These are phyloP conservation scores for Phaeotremella skinneri DNA, from an alignment of 768 basidiomycete genomes.

Conservation along the genomic window DNA sequence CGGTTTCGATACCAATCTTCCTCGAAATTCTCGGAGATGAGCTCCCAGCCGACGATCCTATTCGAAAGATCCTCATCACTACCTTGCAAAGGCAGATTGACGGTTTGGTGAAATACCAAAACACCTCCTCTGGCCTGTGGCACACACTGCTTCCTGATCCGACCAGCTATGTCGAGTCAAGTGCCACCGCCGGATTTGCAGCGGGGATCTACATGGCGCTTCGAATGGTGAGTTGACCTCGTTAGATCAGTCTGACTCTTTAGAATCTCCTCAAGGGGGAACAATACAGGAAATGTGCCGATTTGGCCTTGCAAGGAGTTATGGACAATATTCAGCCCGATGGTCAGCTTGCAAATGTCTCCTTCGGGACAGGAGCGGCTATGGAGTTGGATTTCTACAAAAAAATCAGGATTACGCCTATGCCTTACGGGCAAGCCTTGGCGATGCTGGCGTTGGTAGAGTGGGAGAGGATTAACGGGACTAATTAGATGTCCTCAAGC, in stretches of 20 bases:
- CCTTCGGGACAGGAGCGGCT: conserved; percentile 61
- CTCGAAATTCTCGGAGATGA: conserved; percentile 54
- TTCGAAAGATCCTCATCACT: conserved; percentile 54
- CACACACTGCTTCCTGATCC: conserved; percentile 59
- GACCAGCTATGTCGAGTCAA: conserved; percentile 56
- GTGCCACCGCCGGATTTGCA: conserved; percentile 27
- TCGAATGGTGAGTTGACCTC: background rate
- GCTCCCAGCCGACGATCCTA: conserved; percentile 53
- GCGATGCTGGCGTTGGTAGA: conserved; percentile 59
- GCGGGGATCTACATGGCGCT: conserved; percentile 25
- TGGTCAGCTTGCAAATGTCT: conserved; percentile 57
- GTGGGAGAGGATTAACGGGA: conserved; percentile 41
- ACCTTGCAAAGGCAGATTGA: conserved; percentile 57
- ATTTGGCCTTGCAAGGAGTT: conserved; percentile 42
- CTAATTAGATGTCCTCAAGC: no score
- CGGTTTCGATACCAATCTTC: conserved; percentile 51
- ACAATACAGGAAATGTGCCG: conserved; percentile 22
- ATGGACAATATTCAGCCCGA: conserved; percentile 56
- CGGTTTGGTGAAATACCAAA: conserved; percentile 55
- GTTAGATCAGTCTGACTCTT: background rate
- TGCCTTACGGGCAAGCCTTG: conserved; percentile 62
- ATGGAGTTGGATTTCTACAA: conserved; percentile 57
- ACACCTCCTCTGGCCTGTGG: conserved; percentile 56
- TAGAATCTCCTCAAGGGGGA: conserved; percentile 22
- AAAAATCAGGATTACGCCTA: conserved; percentile 58